These are phyloP conservation scores for baker's yeast (Saccharomyces cerevisiae) DNA, from an alignment of 805 yeast species.

Conservation along the genomic window DNA sequence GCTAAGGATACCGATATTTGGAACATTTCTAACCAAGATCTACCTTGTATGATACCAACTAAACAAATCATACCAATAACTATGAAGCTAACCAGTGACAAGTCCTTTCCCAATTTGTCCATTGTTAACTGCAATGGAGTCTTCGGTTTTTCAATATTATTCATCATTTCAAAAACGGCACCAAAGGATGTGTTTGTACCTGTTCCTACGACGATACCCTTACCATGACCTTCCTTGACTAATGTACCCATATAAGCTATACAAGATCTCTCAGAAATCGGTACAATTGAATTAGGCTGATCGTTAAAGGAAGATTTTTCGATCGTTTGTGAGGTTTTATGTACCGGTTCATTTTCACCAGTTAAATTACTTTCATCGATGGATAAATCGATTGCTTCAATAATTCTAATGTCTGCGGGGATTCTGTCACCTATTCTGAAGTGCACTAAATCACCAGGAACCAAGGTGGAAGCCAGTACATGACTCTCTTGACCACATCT, in stretches of 20 bases:
- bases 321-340: slow-evolving; percentile 48
- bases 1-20: slow-evolving; percentile 95
- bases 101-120: slow-evolving; percentile 91
- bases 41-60: slow-evolving; percentile 85
- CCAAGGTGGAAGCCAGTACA: slow-evolving; percentile 79
- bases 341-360: slow-evolving; percentile 88
- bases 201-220: slow-evolving; percentile 88
- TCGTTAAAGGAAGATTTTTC: slow-evolving; percentile 19
- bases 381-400: slow-evolving; percentile 67
- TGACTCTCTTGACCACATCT: slow-evolving; percentile 71
- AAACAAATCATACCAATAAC: slow-evolving; percentile 89
- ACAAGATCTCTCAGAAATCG: slow-evolving; percentile 61
- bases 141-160: slow-evolving; percentile 90
- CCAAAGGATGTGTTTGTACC: slow-evolving; percentile 90
- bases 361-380: slow-evolving; percentile 93
- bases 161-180: slow-evolving; percentile 90
- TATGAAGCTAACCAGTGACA: slow-evolving; percentile 74
- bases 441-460: slow-evolving; percentile 92
- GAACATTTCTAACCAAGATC: slow-evolving; percentile 95
- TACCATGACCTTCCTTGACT: slow-evolving; percentile 91
- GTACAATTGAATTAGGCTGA: slow-evolving; percentile 33
- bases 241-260: slow-evolving; percentile 96
- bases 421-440: slow-evolving; percentile 90
- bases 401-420: slow-evolving; percentile 88
- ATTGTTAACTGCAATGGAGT: slow-evolving; percentile 92